phyloP scores from a whole-genome alignment of 2,329 filamentous ascomycete species.

The Penicillium psychrosexuale region DNA sequence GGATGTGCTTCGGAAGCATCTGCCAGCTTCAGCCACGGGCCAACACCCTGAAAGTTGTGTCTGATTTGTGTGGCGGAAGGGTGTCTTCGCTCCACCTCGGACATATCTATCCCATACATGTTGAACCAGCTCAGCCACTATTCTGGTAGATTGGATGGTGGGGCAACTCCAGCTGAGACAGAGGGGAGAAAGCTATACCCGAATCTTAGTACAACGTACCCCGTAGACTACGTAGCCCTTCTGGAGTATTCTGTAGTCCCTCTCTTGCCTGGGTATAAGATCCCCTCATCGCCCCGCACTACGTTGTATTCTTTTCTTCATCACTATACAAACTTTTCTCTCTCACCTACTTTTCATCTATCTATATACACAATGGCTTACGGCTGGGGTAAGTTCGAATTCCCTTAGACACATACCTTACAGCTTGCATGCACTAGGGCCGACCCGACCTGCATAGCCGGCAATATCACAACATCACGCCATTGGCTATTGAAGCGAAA shows the following conservation, averaged over 20 bases:
- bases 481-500: background rate
- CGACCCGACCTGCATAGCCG: slow-evolving; percentile 3
- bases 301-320: background rate
- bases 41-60: background rate
- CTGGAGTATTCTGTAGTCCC: slow-evolving; percentile 11
- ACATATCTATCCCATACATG: slow-evolving; percentile 3
- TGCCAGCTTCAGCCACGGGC: slow-evolving; percentile 8
- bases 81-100: background rate
- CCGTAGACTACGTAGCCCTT: slow-evolving; percentile 13
- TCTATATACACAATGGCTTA: slow-evolving; percentile 32
- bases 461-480: background rate
- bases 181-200: slow-evolving; percentile 1
- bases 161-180: slow-evolving; percentile 18
- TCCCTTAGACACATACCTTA: background rate
- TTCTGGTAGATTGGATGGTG: slow-evolving; percentile 10
- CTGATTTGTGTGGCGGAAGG: slow-evolving; percentile 3
- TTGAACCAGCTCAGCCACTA: slow-evolving; percentile 13
- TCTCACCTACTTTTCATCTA: slow-evolving; percentile 1
- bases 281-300: background rate
- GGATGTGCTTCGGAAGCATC: background rate
- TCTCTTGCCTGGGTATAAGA: slow-evolving; percentile 18
- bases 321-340: slow-evolving; percentile 6
- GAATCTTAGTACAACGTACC: background rate
- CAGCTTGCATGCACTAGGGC: slow-evolving; percentile 1
- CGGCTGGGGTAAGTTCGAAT: slow-evolving; percentile 32